Percentiles rank a stretch among this genome's conserved stretches.
Evolutionary conservation across 208 protist species (phyloP).

Genomic region (Acanthamoeba healyi): DNA sequence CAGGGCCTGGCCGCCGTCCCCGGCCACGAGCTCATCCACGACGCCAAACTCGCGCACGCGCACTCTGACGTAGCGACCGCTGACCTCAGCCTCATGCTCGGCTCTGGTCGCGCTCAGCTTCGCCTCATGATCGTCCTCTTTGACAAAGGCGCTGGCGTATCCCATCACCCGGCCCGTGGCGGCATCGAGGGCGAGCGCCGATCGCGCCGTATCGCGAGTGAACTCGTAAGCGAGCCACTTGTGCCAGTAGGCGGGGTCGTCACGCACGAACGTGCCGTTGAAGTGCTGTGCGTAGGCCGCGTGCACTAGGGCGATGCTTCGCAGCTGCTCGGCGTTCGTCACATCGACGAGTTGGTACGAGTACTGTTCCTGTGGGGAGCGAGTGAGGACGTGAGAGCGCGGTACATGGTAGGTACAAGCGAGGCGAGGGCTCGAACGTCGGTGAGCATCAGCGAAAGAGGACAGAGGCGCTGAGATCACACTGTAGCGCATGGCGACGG

Average conservation of each 20-base stretch:
- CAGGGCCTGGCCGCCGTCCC: background rate
- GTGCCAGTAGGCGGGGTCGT: background rate
- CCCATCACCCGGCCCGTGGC: background rate
- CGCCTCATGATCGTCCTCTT: background rate
- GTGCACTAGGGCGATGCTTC: background rate
- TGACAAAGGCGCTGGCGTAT: background rate
- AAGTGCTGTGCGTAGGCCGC: background rate
- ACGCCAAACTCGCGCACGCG: slow-evolving; percentile 12
- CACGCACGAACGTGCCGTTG: slow-evolving; percentile 44
- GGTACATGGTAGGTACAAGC: background rate
- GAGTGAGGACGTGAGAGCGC: no score
- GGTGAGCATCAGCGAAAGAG: background rate
- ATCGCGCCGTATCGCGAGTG: background rate
- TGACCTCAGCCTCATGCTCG: background rate
- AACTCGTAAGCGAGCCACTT: slow-evolving; percentile 40
- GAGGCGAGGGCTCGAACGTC: background rate
- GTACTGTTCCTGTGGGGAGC: background rate
- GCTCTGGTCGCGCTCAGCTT: background rate
- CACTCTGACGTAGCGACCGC: background rate
- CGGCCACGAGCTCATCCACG: background rate
- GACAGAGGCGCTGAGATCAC: background rate
- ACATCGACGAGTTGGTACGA: background rate
- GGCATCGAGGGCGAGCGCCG: background rate
- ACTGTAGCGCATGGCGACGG: background rate
- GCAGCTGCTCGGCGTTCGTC: background rate